Evolutionary conservation across 2,329 filamentous ascomycete genomes (phyloP).

Genomic region (Ramichloridium luteum): DNA sequence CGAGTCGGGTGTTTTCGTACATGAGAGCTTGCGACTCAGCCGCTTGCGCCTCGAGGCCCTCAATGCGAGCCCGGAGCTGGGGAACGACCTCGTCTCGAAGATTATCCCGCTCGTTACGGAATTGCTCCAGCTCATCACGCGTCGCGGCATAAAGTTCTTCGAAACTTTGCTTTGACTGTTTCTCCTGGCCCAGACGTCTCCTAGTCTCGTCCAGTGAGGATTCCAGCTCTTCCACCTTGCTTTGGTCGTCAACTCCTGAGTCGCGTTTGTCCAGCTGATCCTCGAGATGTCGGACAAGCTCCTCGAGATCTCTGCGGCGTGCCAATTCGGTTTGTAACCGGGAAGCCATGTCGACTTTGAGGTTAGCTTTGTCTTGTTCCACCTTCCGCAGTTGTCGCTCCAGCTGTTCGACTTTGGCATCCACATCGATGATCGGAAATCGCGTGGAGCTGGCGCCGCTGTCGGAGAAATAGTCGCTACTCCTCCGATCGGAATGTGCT

Average conservation of each 20-base stretch:
- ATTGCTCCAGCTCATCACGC: slow-evolving; percentile 66
- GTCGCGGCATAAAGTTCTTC: slow-evolving; percentile 81
- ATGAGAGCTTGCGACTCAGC: slow-evolving; percentile 59
- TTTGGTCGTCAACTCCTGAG: slow-evolving; percentile 31
- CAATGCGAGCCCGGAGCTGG: slow-evolving; percentile 60
- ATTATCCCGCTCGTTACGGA: slow-evolving; percentile 82
- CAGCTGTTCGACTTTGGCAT: slow-evolving; percentile 54
- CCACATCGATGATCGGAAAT: slow-evolving; percentile 51
- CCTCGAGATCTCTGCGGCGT: slow-evolving; percentile 63
- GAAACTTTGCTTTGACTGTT: slow-evolving; percentile 80
- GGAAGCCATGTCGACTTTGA: slow-evolving; percentile 71
- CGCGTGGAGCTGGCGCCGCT: slow-evolving; percentile 80
- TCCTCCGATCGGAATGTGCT: slow-evolving; percentile 47
- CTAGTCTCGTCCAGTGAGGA: slow-evolving; percentile 68
- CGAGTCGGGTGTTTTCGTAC: slow-evolving; percentile 73
- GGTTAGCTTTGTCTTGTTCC: slow-evolving; percentile 81
- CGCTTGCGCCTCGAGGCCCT: slow-evolving; percentile 65
- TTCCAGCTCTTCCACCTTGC: slow-evolving; percentile 66
- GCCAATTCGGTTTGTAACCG: slow-evolving; percentile 80
- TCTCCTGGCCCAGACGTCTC: slow-evolving; percentile 71
- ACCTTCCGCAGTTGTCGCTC: slow-evolving; percentile 70
- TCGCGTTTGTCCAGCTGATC: slow-evolving; percentile 56
- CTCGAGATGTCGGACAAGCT: slow-evolving; percentile 71
- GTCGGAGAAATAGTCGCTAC: slow-evolving; percentile 97
- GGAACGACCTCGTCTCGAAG: slow-evolving; percentile 80